Evolutionary conservation across 2,329 filamentous ascomycete genomes (phyloP).

Genomic region (Nothomitra cinnamomea): DNA sequence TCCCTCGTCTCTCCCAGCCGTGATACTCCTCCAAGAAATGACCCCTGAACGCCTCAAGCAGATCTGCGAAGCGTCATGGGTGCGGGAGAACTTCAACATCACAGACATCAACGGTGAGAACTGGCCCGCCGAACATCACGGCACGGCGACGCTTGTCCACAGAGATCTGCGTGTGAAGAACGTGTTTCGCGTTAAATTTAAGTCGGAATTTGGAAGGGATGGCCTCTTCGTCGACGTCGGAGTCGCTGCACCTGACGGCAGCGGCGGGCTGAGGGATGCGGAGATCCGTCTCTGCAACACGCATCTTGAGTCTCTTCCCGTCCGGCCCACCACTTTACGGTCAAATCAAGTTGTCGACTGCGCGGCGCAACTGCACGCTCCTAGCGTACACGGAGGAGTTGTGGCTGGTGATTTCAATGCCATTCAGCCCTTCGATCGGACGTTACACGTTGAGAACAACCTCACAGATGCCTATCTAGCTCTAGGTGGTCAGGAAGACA

Average conservation of each 20-base stretch:
- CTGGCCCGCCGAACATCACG: conserved; percentile 31
- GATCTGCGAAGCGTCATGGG: conserved; percentile 29
- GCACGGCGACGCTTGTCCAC: conserved; percentile 36
- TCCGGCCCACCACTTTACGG: conserved; percentile 28
- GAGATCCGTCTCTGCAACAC: conserved; percentile 35
- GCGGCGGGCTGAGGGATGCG: conserved; percentile 8
- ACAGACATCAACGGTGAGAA: conserved; percentile 28
- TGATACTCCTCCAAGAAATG: conserved; percentile 39
- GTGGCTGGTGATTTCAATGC: conserved; percentile 41
- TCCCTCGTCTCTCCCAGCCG: conserved; percentile 14
- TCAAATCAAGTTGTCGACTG: conserved; percentile 31
- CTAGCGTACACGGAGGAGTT: conserved; percentile 24
- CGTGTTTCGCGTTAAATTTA: conserved; percentile 34
- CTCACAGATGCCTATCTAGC: conserved; percentile 37
- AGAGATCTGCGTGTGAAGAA: conserved; percentile 25
- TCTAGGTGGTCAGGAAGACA: conserved; percentile 32
- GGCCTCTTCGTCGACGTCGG: conserved; percentile 36
- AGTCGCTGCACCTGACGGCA: conserved; percentile 10
- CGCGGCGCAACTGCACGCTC: conserved; percentile 25
- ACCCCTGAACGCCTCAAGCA: conserved; percentile 26
- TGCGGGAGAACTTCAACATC: conserved; percentile 29
- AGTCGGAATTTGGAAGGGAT: conserved; percentile 34
- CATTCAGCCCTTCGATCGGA: conserved; percentile 35
- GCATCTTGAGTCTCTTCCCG: conserved; percentile 37
- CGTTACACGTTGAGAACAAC: conserved; percentile 29